Base-by-base conservation (phyloP, 1,139 yeast genomes). In the Pichia sp. region DNA sequence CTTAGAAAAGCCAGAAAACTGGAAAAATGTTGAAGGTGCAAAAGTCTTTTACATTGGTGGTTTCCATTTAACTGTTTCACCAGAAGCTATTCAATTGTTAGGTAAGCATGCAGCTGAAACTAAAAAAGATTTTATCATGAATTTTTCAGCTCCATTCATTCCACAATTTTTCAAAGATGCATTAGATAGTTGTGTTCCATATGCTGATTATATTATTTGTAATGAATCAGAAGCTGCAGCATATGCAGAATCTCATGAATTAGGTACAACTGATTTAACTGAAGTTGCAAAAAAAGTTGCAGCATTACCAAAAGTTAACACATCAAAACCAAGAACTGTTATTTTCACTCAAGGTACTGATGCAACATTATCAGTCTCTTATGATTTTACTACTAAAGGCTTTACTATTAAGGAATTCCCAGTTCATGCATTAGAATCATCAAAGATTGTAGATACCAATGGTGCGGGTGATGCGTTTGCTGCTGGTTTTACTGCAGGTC, bases 401-500 rank as follows among this genome's bases (percentile, higher is more conserved):
- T 78, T 70, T 63, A 70, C 68, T 27, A 73, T 79, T 57, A 70
- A 77, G 60, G 74, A 75, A 63, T 82, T 71, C 76, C 77, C 86
- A 50, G 96, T 93, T 52, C 84, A 81, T 62, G 79, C 84, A 57
- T 78, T 93, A 66, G 85, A 80, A 46, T 66, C 80, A 46, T 73
- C 77, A 49, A 76, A 85, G 71, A 79, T 93, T 59, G 84, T 79
- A 54, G 99, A 93, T 74, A 88, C 98, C 68, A 93, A 93, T 73
- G 99, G 99, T 76, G 99, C 99, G 46, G 99, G 99, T 70, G 99
- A 93, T 69, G 98, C 99, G 28, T 93, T 93, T 68, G 99, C 98
- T 55, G 96, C 96, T 67, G 99, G 99, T 54, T 93, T 93, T 71
- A 73, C 91, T 62, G 96, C 96, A 56, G 95, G 91, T 56, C 74